Evolutionary conservation across 768 basidiomycete species (phyloP), one percentile per base, ranked within the genome.

Genomic region (Rubroboletus pulcherrimus): DNA sequence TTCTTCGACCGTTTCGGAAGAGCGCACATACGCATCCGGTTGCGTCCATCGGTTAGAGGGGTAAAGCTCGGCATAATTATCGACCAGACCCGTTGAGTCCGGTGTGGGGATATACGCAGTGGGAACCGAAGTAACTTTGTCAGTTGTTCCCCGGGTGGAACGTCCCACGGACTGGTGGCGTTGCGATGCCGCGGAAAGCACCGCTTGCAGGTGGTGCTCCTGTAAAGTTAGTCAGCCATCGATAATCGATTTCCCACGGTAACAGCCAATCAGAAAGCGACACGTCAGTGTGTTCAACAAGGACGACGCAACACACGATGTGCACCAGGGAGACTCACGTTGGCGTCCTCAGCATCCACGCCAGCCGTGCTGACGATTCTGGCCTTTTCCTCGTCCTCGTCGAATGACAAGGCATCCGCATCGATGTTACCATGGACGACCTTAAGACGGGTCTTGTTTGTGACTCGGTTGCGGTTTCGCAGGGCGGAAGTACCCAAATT

Each of bases 331-430:
- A 38, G 66, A 81, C 91, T 85, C 78, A 94, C 92, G 74, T 93
- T 92, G 72, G 91, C 91, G 67, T 94, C 92, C 77, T 93, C 91
- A 68, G 88, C 88, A 70, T 94, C 92, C 66, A 94, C 92, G 64
- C 92, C 92, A 41, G 89, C 87, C 21, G 90, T 91, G 45, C 78
- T 86, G 60, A 92, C 83, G 60, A 86, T 83, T 71, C 84, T 81
- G 65, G 86, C 87, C 79, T 87, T 89, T 76, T 90, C 87, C 64
- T 91, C 87, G 65, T 93, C 91, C 66, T 93, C 92, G 46, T 91
- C 89, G 61, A 90, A 84, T 55, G 90, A 81, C 61, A 89, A 75
- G 39, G 85, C 79, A 68, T 91, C 91, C 33, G 84, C 85, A 66
- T 93, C 91, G 76, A 90, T 81, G 71, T 82, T 83, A 57, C 90